These are phyloP conservation scores for Neurospora tetrasperma DNA, from an alignment of 495 filamentous ascomycete species.

Conservation along the genomic window DNA sequence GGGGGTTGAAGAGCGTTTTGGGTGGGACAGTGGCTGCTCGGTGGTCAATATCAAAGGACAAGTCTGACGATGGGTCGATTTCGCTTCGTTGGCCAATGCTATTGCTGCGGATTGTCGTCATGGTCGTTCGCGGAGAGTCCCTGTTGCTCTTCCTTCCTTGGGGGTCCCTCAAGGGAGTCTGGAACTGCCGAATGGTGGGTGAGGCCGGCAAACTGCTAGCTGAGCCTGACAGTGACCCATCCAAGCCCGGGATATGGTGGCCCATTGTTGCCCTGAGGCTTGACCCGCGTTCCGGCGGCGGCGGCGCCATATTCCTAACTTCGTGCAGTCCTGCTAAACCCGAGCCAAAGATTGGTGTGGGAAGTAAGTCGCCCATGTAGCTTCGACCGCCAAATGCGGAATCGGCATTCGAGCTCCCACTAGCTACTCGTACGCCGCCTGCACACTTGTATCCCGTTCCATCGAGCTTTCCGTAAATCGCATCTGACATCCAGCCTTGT, in stretches of 20 bases:
- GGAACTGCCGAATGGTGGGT: conserved; percentile 2
- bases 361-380: conserved; percentile 25
- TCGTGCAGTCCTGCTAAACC: conserved; percentile 12
- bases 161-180: conserved; percentile 1
- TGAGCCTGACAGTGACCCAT: conserved; percentile 9
- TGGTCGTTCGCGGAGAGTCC: conserved; percentile 13
- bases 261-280: conserved; percentile 18
- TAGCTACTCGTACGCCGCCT: conserved; percentile 2
- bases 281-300: conserved; percentile 32
- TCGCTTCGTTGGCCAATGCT: conserved; percentile 24
- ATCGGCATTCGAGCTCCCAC: conserved; percentile 8
- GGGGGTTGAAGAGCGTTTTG: conserved; percentile 14
- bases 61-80: conserved; percentile 4
- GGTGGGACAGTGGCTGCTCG: conserved; percentile 24
- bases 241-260: conserved; percentile 23
- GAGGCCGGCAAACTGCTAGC: conserved; percentile 9
- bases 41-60: conserved; percentile 5
- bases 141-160: conserved; percentile 16
- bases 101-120: conserved; percentile 22
- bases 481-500: conserved; percentile 30
- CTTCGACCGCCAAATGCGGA: conserved; percentile 28
- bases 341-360: conserved; percentile 19
- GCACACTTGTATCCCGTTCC: conserved; percentile 27
- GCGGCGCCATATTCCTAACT: conserved; percentile 16
- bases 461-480: conserved; percentile 31